These are phyloP conservation scores for Backusella parvicylindrica DNA, from an alignment of 192 early-diverging fungal genomes.

Conservation along the genomic window DNA sequence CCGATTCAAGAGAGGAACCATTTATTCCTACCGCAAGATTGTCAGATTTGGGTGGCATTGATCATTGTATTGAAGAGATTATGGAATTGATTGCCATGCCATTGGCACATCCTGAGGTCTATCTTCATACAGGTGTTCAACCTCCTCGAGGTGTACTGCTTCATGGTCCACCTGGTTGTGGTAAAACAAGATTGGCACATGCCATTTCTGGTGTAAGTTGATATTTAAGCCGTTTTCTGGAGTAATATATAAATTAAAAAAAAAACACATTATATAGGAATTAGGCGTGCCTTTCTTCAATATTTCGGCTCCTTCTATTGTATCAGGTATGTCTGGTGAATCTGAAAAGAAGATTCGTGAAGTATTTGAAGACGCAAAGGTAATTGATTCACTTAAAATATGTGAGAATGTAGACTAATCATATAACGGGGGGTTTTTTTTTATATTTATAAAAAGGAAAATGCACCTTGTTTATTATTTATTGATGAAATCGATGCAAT, in stretches of 20 bases:
- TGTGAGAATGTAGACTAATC: background rate
- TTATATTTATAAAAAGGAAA: background rate
- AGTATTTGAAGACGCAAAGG: conserved; percentile 94
- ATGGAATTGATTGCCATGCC: conserved; percentile 93
- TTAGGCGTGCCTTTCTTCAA: conserved; percentile 87
- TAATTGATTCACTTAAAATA: background rate
- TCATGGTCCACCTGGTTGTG: conserved; percentile 96
- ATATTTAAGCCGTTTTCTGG: no score
- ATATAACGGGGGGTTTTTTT: no score
- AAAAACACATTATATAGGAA: conserved; percentile 47
- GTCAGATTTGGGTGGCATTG: conserved; percentile 88
- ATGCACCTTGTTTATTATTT: conserved; percentile 71
- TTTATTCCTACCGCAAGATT: conserved; percentile 49
- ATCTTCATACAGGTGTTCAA: conserved; percentile 86
- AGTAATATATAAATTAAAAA: background rate
- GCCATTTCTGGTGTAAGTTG: conserved; percentile 90
- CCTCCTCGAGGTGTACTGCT: conserved; percentile 92
- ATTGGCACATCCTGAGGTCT: conserved; percentile 90
- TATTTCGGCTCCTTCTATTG: conserved; percentile 91
- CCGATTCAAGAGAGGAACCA: conserved; percentile 19
- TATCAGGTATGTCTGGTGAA: conserved; percentile 98
- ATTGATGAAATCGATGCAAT: conserved; percentile 99
- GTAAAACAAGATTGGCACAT: conserved; percentile 93
- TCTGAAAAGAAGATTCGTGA: conserved; percentile 98
- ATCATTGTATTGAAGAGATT: conserved; percentile 84